phyloP scores from a whole-genome alignment of 164 flowering plant genomes.

The Piper betle region DNA sequence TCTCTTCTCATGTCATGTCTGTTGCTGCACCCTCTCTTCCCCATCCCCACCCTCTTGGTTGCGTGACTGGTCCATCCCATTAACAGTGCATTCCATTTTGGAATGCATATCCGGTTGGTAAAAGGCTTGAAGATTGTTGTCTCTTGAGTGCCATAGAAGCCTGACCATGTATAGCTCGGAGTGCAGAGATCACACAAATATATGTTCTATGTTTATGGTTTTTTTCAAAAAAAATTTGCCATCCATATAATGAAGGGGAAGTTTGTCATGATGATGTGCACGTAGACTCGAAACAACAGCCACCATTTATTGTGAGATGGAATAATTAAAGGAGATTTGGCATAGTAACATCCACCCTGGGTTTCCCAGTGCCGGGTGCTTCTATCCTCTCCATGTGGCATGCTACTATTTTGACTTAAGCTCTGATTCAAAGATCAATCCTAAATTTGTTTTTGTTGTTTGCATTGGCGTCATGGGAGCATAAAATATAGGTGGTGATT shows the following conservation, averaged over 20 bases:
- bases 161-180: too few relatives aligned
- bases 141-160: too few relatives aligned
- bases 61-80: too few relatives aligned
- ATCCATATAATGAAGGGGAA: not conserved
- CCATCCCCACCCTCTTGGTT: not conserved
- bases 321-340: not conserved
- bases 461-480: too few relatives aligned
- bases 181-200: not conserved
- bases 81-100: too few relatives aligned
- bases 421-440: too few relatives aligned
- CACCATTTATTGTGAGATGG: not conserved
- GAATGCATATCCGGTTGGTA: too few relatives aligned
- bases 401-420: not conserved
- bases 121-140: too few relatives aligned
- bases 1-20: not conserved
- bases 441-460: too few relatives aligned
- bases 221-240: too few relatives aligned
- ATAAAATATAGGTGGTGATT: too few relatives aligned
- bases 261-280: not conserved
- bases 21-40: not conserved
- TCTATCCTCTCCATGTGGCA: not conserved
- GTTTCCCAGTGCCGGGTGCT: not conserved
- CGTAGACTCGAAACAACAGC: not conserved
- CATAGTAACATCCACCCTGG: not conserved
- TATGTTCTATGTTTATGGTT: too few relatives aligned